Evolutionary conservation across 2,329 filamentous ascomycete genomes (phyloP).

Genomic region (Aspergillus piperis): DNA sequence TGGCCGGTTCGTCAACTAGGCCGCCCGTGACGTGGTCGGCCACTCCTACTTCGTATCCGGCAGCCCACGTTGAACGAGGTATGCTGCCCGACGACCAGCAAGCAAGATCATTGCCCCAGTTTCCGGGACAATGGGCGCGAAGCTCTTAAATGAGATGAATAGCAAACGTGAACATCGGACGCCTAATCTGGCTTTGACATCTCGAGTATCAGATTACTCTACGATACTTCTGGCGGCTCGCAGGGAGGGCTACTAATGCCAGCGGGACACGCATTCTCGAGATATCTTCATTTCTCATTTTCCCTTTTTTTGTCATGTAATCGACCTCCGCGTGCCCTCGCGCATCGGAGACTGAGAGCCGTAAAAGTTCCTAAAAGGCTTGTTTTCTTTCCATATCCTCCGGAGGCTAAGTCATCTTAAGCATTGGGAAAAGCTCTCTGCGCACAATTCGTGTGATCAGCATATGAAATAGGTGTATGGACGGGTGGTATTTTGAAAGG

Average conservation of each 20-base stretch:
- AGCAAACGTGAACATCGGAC: neutral
- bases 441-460: slow-evolving; percentile 10
- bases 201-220: neutral
- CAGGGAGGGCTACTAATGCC: neutral
- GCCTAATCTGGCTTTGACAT: neutral
- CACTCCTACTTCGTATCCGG: slow-evolving; percentile 15
- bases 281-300: neutral
- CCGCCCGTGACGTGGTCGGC: slow-evolving; percentile 19
- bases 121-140: slow-evolving; percentile 21
- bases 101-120: slow-evolving; percentile 18
- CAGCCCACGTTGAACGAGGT: slow-evolving; percentile 7
- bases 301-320: neutral
- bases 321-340: neutral
- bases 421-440: slow-evolving; percentile 11
- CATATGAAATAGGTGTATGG: slow-evolving; percentile 12
- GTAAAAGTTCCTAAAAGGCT: neutral
- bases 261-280: neutral
- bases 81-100: slow-evolving; percentile 15
- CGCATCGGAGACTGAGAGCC: neutral
- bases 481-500: slow-evolving; percentile 9
- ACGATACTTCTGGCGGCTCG: neutral
- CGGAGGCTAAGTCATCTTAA: slow-evolving; percentile 11
- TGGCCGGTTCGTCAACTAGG: slow-evolving; percentile 9
- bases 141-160: neutral
- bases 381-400: slow-evolving; percentile 2